phyloP scores from a whole-genome alignment of 2,329 filamentous ascomycete species.

The Colletotrichum cereale region DNA sequence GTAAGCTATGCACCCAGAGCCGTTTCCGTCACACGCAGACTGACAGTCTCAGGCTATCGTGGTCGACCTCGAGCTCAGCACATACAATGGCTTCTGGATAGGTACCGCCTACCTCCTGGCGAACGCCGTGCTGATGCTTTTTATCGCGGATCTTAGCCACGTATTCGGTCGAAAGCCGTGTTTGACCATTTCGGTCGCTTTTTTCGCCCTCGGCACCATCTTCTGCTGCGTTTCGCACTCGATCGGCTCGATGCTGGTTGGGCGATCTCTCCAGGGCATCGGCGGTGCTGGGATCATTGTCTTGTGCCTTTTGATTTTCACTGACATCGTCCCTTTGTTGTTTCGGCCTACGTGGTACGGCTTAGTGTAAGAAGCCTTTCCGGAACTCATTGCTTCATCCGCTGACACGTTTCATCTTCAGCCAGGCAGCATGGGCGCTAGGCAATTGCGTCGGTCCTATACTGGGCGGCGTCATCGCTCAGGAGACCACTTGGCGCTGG shows the following conservation, averaged over 20 bases:
- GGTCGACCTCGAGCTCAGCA: slow-evolving; percentile 41
- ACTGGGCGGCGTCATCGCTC: slow-evolving; percentile 51
- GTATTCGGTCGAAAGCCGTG: slow-evolving; percentile 51
- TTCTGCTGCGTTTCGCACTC: slow-evolving; percentile 51
- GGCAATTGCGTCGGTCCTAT: slow-evolving; percentile 55
- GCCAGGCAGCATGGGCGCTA: slow-evolving; percentile 52
- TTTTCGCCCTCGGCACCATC: slow-evolving; percentile 60
- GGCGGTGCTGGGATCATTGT: slow-evolving; percentile 56
- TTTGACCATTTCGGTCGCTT: slow-evolving; percentile 47
- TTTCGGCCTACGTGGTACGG: slow-evolving; percentile 55
- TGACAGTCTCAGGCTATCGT: slow-evolving; percentile 40
- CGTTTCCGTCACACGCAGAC: neutral
- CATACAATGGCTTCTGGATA: slow-evolving; percentile 46
- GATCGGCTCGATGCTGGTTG: slow-evolving; percentile 51
- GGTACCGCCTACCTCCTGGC: slow-evolving; percentile 46
- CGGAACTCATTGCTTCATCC: neutral
- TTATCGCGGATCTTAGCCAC: slow-evolving; percentile 49
- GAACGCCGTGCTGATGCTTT: slow-evolving; percentile 44
- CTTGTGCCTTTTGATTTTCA: slow-evolving; percentile 54
- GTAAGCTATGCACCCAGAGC: neutral
- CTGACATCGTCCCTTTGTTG: slow-evolving; percentile 56
- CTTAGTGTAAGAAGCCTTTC: slow-evolving; percentile 46
- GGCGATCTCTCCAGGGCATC: slow-evolving; percentile 54
- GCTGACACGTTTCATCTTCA: slow-evolving; percentile 5
- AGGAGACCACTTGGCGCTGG: slow-evolving; percentile 57